These are phyloP conservation scores for Solanum lignicaule DNA, from an alignment of 257 asterid genomes.

Conservation along the genomic window DNA sequence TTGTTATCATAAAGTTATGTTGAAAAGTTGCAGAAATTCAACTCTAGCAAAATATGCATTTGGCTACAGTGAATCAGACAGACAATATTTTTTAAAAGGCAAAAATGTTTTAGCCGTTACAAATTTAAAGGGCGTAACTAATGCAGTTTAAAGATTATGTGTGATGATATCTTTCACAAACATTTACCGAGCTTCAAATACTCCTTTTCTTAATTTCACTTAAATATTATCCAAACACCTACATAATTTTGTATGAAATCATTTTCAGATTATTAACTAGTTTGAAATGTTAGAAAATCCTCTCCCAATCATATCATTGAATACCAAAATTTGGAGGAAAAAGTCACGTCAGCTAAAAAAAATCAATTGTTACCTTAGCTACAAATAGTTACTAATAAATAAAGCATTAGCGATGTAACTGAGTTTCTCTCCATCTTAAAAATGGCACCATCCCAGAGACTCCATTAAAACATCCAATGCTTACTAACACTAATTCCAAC, in stretches of 20 bases:
- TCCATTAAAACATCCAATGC: background rate
- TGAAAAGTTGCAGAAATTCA: background rate
- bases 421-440: background rate
- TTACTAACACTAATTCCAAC: background rate
- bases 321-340: background rate
- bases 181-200: background rate
- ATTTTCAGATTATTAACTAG: background rate
- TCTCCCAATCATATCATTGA: background rate
- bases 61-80: background rate
- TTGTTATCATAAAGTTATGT: background rate
- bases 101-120: background rate
- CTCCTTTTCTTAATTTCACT: background rate
- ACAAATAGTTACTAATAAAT: too few relatives aligned
- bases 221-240: background rate
- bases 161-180: background rate
- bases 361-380: background rate
- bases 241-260: background rate
- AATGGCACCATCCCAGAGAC: background rate
- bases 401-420: background rate
- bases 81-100: background rate
- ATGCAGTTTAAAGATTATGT: background rate
- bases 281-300: background rate
- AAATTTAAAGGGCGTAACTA: background rate
- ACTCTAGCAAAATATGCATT: background rate
- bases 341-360: background rate